Evolutionary conservation across 495 filamentous ascomycete species (phyloP).

Genomic region (Aspergillus coremiiformis): DNA sequence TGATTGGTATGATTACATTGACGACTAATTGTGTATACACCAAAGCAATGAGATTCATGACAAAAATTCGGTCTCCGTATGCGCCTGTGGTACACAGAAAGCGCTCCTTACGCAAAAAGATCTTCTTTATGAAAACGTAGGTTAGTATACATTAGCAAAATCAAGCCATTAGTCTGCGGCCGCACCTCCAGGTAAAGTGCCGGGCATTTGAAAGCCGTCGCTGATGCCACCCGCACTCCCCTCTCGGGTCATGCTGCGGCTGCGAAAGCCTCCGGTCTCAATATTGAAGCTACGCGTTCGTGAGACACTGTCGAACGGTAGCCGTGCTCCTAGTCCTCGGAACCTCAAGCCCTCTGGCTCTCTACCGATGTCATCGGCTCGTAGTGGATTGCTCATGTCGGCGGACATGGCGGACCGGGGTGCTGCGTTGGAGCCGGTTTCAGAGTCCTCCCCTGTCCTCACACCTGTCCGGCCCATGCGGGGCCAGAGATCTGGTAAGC

Average conservation of each 20-base stretch:
- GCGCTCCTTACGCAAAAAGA: neutral
- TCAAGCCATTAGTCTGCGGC: neutral
- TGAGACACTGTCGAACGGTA: slow-evolving; percentile 30
- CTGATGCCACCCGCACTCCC: slow-evolving; percentile 24
- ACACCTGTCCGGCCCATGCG: slow-evolving; percentile 53
- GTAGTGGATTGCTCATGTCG: slow-evolving; percentile 20
- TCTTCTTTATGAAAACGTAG: neutral
- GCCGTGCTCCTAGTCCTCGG: slow-evolving; percentile 24
- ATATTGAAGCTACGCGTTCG: slow-evolving; percentile 35
- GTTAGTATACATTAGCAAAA: neutral
- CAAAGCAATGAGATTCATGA: slow-evolving; percentile 12
- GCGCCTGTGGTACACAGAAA: neutral
- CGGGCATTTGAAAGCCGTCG: slow-evolving; percentile 32
- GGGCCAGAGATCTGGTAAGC: slow-evolving; percentile 89
- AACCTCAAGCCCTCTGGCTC: slow-evolving; percentile 33
- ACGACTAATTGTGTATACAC: slow-evolving; percentile 11
- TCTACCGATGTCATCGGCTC: slow-evolving; percentile 16
- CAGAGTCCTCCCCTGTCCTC: slow-evolving; percentile 37
- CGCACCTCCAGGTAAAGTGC: slow-evolving; percentile 4
- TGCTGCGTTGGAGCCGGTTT: slow-evolving; percentile 34
- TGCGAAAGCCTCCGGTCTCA: slow-evolving; percentile 30
- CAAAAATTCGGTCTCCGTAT: neutral
- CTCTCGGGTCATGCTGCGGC: slow-evolving; percentile 31
- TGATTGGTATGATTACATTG: neutral
- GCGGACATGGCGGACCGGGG: slow-evolving; percentile 29